A percentile compares a stretch with the other conserved stretches of the same genome.
Evolutionary conservation across 805 yeast species (phyloP).

Genomic region (Metschnikowia dekortorum): DNA sequence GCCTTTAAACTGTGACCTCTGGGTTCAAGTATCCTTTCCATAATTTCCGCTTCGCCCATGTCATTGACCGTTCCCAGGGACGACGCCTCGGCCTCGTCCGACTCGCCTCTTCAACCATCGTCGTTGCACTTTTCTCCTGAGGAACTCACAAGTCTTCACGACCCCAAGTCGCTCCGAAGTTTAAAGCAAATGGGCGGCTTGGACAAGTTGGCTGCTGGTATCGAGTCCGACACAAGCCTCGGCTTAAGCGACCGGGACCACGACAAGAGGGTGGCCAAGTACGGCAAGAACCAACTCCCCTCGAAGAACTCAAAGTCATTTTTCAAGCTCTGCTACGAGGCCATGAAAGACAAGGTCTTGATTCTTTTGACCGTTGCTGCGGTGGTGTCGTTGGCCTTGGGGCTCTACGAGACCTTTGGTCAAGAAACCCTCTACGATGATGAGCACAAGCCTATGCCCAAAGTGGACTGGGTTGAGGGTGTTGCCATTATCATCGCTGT

Average conservation of each 20-base stretch:
- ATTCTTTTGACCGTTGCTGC: conserved; percentile 84
- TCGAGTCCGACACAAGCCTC: conserved; percentile 30
- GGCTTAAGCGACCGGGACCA: conserved; percentile 41
- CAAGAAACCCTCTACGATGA: conserved; percentile 73
- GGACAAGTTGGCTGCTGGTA: conserved; percentile 25
- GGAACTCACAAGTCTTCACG: conserved; percentile 49
- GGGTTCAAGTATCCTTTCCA: neutral
- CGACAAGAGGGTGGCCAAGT: conserved; percentile 44
- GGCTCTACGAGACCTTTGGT: conserved; percentile 88
- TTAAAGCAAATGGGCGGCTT: conserved; percentile 45
- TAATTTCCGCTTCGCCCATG: conserved; percentile 4
- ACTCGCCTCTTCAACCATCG: conserved; percentile 15
- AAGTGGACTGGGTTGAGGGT: conserved; percentile 98
- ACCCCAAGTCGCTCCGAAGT: conserved; percentile 54
- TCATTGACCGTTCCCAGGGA: conserved; percentile 15
- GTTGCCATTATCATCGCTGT: conserved; percentile 95
- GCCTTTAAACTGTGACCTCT: neutral
- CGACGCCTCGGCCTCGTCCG: conserved; percentile 14
- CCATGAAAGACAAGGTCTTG: conserved; percentile 86
- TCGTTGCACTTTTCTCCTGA: conserved; percentile 15
- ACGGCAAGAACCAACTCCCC: conserved; percentile 73
- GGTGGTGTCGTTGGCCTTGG: conserved; percentile 79
- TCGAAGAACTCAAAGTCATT: conserved; percentile 67
- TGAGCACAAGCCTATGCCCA: conserved; percentile 72
- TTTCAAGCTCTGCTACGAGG: conserved; percentile 66